A percentile compares a stretch with the other conserved stretches of the same genome.
Conservation (phyloP, 2,329 filamentous ascomycete species). For the Phaeosphaeria sp. region DNA sequence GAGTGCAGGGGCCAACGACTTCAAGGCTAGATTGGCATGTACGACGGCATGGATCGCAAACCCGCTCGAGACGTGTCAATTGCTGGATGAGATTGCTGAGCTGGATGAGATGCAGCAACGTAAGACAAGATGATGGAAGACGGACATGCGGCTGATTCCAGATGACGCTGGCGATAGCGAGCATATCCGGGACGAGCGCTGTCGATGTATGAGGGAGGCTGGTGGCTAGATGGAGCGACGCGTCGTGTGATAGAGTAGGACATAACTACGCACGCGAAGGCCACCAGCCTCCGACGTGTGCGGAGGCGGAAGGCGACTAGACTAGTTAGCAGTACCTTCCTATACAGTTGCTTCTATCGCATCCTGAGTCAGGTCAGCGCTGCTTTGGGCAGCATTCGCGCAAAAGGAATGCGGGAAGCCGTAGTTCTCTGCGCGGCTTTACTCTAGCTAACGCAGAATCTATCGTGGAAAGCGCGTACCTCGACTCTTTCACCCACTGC, state of each 20-base stretch:
- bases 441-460: neutral
- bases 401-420: neutral
- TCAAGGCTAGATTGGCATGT: slow-evolving; percentile 89
- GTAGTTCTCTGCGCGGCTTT: neutral
- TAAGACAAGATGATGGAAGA: slow-evolving; percentile 35
- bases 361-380: neutral
- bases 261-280: neutral
- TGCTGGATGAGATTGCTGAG: slow-evolving; percentile 79
- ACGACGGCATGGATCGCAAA: slow-evolving; percentile 98
- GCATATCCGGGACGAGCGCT: neutral
- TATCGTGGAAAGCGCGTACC: neutral
- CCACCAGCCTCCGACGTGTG: neutral
- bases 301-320: neutral
- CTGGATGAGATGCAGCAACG: slow-evolving; percentile 49
- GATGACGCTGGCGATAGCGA: neutral
- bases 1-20: slow-evolving; percentile 88
- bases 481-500: neutral
- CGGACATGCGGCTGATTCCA: neutral
- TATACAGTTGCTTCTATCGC: neutral
- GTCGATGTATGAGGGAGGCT: neutral
- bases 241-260: neutral
- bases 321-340: neutral
- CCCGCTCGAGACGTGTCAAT: slow-evolving; percentile 84
- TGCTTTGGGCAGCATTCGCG: neutral
- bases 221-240: neutral